A percentile compares a stretch with the other conserved stretches of the same genome.
Evolutionary conservation across 208 protist genomes (phyloP).

Genomic region (Acanthamoeba royreba): DNA sequence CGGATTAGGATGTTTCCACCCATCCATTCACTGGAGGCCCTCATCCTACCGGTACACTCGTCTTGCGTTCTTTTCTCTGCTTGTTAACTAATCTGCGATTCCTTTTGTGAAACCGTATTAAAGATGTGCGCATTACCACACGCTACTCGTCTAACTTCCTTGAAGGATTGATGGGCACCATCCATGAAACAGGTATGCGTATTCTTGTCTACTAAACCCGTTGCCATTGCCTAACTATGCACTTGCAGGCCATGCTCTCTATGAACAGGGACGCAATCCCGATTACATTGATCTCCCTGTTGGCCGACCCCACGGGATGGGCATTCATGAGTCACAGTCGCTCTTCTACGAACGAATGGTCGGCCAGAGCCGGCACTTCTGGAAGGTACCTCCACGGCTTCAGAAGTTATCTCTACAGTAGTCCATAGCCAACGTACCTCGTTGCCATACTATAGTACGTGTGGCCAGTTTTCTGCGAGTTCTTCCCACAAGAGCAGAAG

Average conservation of each 20-base stretch:
- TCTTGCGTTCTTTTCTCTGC: too few relatives aligned
- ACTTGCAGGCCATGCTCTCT: not conserved
- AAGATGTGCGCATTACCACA: conserved; percentile 22
- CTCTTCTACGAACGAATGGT: conserved; percentile 23
- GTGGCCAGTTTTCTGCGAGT: not conserved
- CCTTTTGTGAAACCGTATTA: too few relatives aligned
- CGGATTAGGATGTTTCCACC: too few relatives aligned
- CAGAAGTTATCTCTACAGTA: too few relatives aligned
- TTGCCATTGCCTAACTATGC: not conserved
- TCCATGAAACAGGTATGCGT: conserved; percentile 11
- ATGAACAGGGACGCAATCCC: not conserved
- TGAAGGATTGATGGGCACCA: not conserved
- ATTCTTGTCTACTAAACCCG: too few relatives aligned
- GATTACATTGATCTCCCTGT: not conserved
- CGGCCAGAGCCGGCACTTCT: not conserved
- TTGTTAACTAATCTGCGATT: too few relatives aligned
- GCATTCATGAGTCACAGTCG: conserved; percentile 17
- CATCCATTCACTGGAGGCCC: too few relatives aligned
- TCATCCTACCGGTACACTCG: too few relatives aligned
- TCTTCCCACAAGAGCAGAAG: not conserved
- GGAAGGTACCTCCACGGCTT: not conserved
- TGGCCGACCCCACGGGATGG: not conserved
- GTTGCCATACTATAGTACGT: too few relatives aligned
- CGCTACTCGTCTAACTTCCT: not conserved
- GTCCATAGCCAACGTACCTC: too few relatives aligned